Base-by-base conservation (phyloP, 208 protist species). In the Vickermania spadyakhi region DNA sequence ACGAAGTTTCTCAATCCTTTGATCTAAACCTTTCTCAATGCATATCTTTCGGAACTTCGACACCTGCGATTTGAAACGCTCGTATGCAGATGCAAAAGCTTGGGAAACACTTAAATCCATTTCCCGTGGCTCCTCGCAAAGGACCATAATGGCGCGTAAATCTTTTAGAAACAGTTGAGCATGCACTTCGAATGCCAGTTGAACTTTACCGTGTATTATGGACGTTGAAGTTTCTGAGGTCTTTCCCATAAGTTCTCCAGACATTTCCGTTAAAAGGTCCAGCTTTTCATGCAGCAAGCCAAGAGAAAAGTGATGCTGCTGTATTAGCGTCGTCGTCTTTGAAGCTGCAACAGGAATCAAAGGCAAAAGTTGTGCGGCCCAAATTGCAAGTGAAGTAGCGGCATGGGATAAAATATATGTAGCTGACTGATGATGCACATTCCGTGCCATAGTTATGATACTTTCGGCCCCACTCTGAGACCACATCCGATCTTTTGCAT, bases 311-410 rank as follows among this genome's bases (percentile, higher is more conserved):
- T 64, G 36, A 22, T 42, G 31, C 22, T 61, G 51, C 22, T 45
- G 45, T 31, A 65, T 58, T 21, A 59, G 60, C 28, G 25, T 1
- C 52, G 45, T 26, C 21, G 70, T 28, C 25, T 52, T 26, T 31
- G 41, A 56, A 13, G 31, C 57, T 3, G 56, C 66, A 28, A 58
- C 22, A 21, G 65, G 75, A 31, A 93, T 56, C 51, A 73, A 22
- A 28, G 63, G 54, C 13, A 29, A 13, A 1, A 93, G 55, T 64
- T 93, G 82, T 28, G 58, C 67, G 13, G 73, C 69, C 80, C 82
- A 93, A 56, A 75, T 52, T 60, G 79, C 74, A 27, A 93, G 51
- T 26, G 70, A 77, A 25, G 86, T 41, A 13, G 75, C 75, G 5
- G 60, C 42, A 22, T 72, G 56, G 0, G 72, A 71, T 5, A 78